Evolutionary conservation across 2,329 filamentous ascomycete species (phyloP), one percentile per base, ranked within the genome.

Genomic region (Ophiosphaerella narmari): DNA sequence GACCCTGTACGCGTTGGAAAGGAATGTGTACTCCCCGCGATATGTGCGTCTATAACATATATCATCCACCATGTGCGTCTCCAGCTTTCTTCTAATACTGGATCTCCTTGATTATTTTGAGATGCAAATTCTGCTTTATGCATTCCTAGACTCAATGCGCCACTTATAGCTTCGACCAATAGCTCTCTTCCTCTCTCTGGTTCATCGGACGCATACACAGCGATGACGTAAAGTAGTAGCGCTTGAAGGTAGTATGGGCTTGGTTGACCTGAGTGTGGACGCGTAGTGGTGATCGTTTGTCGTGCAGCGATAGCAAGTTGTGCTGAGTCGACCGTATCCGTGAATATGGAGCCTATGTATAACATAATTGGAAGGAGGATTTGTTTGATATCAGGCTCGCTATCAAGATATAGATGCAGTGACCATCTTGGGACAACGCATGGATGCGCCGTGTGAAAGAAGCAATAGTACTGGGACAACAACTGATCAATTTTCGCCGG

Each of bases 51-150:
- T 4, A 90, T 82, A 18, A 90, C 80, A 64, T 88, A 91, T 4
- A 89, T 55, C 62, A 83, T 90, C 91, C 91, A 96, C 91, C 90
- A 96, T 1, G 91, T 96, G 42, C 91, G 80, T 14, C 90, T 83
- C 82, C 89, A 87, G 69, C 87, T 90, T 72, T 96, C 91, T 66
- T 91, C 88, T 4, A 91, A 68, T 1, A 90, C 77, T 0, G 83
- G 78, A 50, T 87, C 82, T 3, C 83, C 83, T 23, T 79, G 76
- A 11, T 87, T 85, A 62, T 89, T 78, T 5, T 78, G 72, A 0
- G 76, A 74, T 0, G 89, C 86, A 69, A 86, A 94, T 0, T 80
- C 78, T 34, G 82, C 77, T 13, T 81, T 82, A 65, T 95, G 86
- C 74, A 96, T 82, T 0, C 87, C 86, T n/a, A 95, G 80, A 48